Evolutionary conservation across 805 yeast species (phyloP), one percentile per base, ranked within the genome.

Genomic region (Metschnikowia koreensis): DNA sequence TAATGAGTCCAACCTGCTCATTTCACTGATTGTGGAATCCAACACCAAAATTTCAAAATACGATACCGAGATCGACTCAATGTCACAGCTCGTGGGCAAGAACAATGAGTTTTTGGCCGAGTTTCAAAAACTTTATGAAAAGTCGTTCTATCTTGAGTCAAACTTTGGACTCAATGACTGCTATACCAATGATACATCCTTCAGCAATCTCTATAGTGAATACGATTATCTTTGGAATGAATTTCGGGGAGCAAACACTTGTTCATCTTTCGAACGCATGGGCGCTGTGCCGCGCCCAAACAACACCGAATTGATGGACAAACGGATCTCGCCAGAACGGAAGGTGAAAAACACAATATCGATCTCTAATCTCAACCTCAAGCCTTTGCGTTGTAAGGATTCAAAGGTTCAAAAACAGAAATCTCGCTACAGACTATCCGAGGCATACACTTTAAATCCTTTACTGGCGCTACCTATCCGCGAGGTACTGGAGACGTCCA

Each of bases 371-470:
- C 61, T 75, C 44, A 62, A 63, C 43, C 60, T 75, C 46, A 73
- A 73, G 57, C 79, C 79, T 6, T 66, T 75, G n/a, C 55, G 71
- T 47, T 72, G 77, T 56, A 48, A 56, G 57, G 28, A 61, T 34
- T 50, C 65, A 28, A 69, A 66, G 49, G 66, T 73, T 2, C 60
- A 67, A 52, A 74, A 72, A 60, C 72, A 72, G 62, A 74, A 71
- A 57, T 70, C 76, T n/a, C 65, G 66, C 37, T 73, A 74, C 56
- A 62, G 76, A 44, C 61, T 75, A 10, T 69, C 76, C 3, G 66
- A 62, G 13, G 66, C 74, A 0, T 75, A 70, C 57, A 73, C 66
- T 27, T 53, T 72, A 40, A 71, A 71, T 52, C 77, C 78, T 3
- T 50, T 69, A 26, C 65, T 62, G 40, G 59, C 61, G 17, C 40